Base-by-base conservation (phyloP, 805 yeast species). In the Wickerhamiella azyma region DNA sequence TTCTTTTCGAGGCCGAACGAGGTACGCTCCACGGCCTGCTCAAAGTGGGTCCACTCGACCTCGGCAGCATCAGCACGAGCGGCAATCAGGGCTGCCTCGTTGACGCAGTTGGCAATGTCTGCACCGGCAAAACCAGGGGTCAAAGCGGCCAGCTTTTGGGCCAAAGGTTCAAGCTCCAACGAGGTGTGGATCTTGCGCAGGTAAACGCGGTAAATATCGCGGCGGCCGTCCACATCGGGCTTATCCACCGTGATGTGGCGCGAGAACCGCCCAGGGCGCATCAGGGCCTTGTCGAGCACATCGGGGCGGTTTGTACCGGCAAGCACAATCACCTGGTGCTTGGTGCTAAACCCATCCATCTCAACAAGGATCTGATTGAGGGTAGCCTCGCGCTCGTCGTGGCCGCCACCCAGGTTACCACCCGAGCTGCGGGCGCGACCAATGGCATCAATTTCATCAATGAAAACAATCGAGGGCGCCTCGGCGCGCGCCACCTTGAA, bases 71-170 rank as follows among this genome's bases (percentile, higher is more conserved):
- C 77, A 47, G 70, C 73, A 62, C 99, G 76, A 0, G 98, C 98
- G 24, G 96, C 98, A 60, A 88, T 86, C 58, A 92, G 72, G 0
- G 98, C 98, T 32, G 96, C 95, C 66, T 92, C 99, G 59, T 92
- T 92, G 63, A 94, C 88, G 54, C 84, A 86, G 67, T 92, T 94
- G 41, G 97, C 94, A 59, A 92, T 86, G 61, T 92, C 98, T 14
- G 99, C 99, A 60, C 99, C 99, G 1, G 95, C 81, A 59, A 92
- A 92, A 0, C 98, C 98, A 1, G 98, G 97, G 0, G 99, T 92
- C 59, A 94, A 70, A 0, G 97, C 96, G 7, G 96, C 92, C 50
- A 92, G 71, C 57, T 88, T 77, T 37, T 95, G 96, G 19, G 88
- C 76, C 54, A 92, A 72, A 21, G 66, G 68, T 46, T 70, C 75